phyloP scores from a whole-genome alignment of 1,284 basidiomycete genomes.

The Malassezia caprae region DNA sequence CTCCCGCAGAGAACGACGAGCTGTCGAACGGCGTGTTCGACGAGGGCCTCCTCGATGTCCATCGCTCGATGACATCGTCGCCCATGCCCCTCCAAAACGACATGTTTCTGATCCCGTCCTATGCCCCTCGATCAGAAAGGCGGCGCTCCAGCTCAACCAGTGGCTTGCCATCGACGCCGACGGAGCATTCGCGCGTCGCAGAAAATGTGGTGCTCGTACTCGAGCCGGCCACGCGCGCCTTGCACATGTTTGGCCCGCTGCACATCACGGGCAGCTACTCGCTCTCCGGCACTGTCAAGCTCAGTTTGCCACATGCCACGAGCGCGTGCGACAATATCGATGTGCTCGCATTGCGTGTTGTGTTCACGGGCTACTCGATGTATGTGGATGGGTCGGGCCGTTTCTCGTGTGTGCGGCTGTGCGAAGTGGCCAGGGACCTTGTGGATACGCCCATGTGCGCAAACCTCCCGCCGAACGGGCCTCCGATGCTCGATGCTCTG shows the following conservation, averaged over 20 bases:
- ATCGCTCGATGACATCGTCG: background rate
- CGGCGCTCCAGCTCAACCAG: background rate
- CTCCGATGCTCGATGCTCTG: conserved; percentile 30
- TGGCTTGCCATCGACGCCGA: background rate
- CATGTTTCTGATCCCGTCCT: background rate
- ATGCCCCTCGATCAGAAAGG: background rate
- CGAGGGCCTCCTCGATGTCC: background rate
- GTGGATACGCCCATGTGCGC: conserved; percentile 11
- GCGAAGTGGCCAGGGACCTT: conserved; percentile 29
- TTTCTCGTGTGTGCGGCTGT: conserved; percentile 34
- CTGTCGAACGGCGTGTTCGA: background rate
- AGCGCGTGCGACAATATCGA: conserved; percentile 11
- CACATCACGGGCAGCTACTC: conserved; percentile 46
- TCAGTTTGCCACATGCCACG: conserved; percentile 12
- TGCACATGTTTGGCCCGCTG: conserved; percentile 46
- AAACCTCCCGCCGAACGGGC: conserved; percentile 8
- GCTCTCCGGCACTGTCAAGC: conserved; percentile 32
- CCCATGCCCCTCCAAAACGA: background rate
- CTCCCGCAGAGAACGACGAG: background rate
- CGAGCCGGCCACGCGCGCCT: conserved; percentile 26
- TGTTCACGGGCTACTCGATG: conserved; percentile 37
- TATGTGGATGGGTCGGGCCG: conserved; percentile 41
- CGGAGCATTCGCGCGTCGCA: background rate
- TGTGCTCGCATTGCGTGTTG: conserved; percentile 25
- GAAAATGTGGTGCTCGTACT: conserved; percentile 16